Evolutionary conservation across 192 early-diverging fungal species (phyloP).

Genomic region (Gonapodya prolifera): DNA sequence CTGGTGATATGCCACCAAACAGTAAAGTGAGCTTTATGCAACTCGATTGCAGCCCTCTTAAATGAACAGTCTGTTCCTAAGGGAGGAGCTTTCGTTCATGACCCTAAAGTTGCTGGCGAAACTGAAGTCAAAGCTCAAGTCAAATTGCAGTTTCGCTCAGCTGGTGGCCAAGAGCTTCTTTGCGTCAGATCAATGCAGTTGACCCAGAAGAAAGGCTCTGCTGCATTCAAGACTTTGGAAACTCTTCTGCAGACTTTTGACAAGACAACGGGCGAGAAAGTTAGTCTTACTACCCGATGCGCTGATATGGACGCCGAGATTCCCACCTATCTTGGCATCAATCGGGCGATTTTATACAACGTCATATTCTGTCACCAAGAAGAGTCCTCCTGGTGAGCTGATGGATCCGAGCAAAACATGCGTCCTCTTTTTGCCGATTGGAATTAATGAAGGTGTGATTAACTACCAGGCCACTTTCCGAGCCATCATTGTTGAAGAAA

Average conservation of each 20-base stretch:
- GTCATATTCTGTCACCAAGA: slow-evolving; percentile 99
- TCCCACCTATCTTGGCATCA: slow-evolving; percentile 76
- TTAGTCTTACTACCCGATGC: slow-evolving; percentile 66
- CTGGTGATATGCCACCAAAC: slow-evolving; percentile 82
- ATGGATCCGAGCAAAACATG: neutral
- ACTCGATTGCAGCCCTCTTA: neutral
- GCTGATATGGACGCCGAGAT: slow-evolving; percentile 78
- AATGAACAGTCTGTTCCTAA: neutral
- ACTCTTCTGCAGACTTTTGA: slow-evolving; percentile 45
- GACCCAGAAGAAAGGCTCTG: slow-evolving; percentile 46
- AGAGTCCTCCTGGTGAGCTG: slow-evolving; percentile 71
- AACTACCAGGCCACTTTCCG: slow-evolving; percentile 68
- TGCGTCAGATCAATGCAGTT: slow-evolving; percentile 64
- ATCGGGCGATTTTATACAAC: slow-evolving; percentile 84
- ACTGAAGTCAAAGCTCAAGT: slow-evolving; percentile 85
- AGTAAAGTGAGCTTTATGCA: slow-evolving; percentile 22
- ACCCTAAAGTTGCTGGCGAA: slow-evolving; percentile 72
- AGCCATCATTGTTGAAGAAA: slow-evolving; percentile 76
- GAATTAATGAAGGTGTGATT: too few relatives aligned
- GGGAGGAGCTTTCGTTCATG: slow-evolving; percentile 85
- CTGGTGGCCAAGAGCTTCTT: slow-evolving; percentile 57
- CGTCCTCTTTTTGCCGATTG: neutral
- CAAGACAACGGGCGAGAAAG: slow-evolving; percentile 28
- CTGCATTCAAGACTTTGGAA: slow-evolving; percentile 69
- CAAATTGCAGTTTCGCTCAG: slow-evolving; percentile 69